These are phyloP conservation scores for Cladobotryum protrusum DNA, from an alignment of 2,329 filamentous ascomycete species.

Conservation along the genomic window DNA sequence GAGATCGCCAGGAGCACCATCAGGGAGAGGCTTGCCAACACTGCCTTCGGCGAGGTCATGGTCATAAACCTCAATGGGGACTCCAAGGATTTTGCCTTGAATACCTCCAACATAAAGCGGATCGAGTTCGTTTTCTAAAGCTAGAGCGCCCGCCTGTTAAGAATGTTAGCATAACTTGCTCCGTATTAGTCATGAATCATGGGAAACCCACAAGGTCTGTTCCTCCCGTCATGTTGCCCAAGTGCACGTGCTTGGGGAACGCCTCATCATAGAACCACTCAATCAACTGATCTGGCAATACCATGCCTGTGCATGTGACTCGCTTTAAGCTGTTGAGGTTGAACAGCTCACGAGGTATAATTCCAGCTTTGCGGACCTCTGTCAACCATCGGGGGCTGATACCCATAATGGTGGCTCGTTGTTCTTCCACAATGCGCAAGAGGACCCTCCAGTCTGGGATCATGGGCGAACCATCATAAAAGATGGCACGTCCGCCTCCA, in stretches of 20 bases:
- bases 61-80: slow-evolving; percentile 55
- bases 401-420: slow-evolving; percentile 66
- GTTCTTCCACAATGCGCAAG: slow-evolving; percentile 54
- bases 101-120: slow-evolving; percentile 57
- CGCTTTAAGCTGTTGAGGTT: slow-evolving; percentile 55
- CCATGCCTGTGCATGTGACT: slow-evolving; percentile 75
- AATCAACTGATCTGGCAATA: slow-evolving; percentile 68
- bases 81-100: slow-evolving; percentile 44
- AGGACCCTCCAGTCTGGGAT: slow-evolving; percentile 59
- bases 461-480: slow-evolving; percentile 85
- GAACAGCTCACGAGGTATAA: slow-evolving; percentile 55
- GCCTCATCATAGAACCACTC: slow-evolving; percentile 71
- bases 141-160: slow-evolving; percentile 51
- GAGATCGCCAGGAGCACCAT: slow-evolving; percentile 67
- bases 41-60: slow-evolving; percentile 46
- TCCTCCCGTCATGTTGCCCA: slow-evolving; percentile 70
- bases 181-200: neutral
- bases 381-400: slow-evolving; percentile 71
- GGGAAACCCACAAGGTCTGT: slow-evolving; percentile 59
- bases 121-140: slow-evolving; percentile 59
- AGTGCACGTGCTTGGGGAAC: slow-evolving; percentile 61
- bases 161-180: neutral
- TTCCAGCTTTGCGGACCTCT: slow-evolving; percentile 59
- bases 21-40: slow-evolving; percentile 37
- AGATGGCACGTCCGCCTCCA: slow-evolving; percentile 53